phyloP scores from a whole-genome alignment of 2,329 filamentous ascomycete species.

The Reticulascus tulasneorum region DNA sequence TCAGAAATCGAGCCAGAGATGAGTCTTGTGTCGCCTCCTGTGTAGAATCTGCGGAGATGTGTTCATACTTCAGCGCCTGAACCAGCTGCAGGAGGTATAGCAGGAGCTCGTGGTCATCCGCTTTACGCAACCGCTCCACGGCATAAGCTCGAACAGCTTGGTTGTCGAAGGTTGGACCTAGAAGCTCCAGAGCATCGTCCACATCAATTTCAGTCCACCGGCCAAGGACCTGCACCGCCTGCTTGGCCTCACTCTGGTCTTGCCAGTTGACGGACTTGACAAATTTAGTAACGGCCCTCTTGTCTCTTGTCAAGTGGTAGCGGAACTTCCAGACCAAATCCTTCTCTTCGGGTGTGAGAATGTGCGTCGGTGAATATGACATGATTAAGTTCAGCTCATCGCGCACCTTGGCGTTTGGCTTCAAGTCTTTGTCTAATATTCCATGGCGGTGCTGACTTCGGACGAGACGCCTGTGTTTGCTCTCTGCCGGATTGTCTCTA shows the following conservation, averaged over 20 bases:
- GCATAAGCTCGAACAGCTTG: conserved; percentile 86
- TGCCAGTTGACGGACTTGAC: conserved; percentile 97
- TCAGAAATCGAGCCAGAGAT: conserved; percentile 83
- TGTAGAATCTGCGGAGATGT: conserved; percentile 55
- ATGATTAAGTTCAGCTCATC: conserved; percentile 91
- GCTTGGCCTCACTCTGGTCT: conserved; percentile 77
- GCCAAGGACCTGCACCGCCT: conserved; percentile 83
- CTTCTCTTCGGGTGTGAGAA: conserved; percentile 84
- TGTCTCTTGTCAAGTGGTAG: conserved; percentile 89
- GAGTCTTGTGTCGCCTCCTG: conserved; percentile 67
- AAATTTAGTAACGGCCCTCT: conserved; percentile 90
- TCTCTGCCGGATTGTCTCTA: conserved; percentile 88
- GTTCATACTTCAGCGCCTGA: conserved; percentile 92
- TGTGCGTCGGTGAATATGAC: conserved; percentile 87
- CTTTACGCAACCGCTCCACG: conserved; percentile 84
- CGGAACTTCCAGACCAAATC: conserved; percentile 97
- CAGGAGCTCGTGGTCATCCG: conserved; percentile 86
- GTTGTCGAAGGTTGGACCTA: conserved; percentile 90
- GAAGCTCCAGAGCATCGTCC: conserved; percentile 89
- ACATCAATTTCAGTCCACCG: conserved; percentile 98
- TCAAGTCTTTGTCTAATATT: conserved; percentile 91
- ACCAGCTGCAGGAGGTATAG: conserved; percentile 92
- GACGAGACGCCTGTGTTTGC: conserved; percentile 88
- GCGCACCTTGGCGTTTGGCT: conserved; percentile 91
- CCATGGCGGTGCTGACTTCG: conserved; percentile 86